Conservation (phyloP, 2,329 filamentous ascomycete species). For the Helotiales sp. region DNA sequence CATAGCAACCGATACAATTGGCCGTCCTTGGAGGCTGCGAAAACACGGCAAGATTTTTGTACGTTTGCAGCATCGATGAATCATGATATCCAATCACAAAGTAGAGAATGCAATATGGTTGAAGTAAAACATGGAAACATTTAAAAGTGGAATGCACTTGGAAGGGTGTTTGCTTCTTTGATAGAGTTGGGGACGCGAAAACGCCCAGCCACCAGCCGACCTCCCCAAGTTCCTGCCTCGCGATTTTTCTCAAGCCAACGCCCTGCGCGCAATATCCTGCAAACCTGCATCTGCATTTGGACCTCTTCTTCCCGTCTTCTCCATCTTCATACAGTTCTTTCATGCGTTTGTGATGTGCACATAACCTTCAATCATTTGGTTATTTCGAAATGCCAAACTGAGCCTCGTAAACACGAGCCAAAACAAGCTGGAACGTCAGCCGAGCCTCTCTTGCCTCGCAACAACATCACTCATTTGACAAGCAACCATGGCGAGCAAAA, state of each 20-base stretch:
- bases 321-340: conserved; percentile 8
- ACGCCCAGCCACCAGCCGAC: conserved; percentile 3
- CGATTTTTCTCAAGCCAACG: neutral
- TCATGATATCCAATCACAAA: neutral
- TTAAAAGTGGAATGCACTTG: neutral
- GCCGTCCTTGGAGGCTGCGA: neutral
- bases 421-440: conserved; percentile 17
- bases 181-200: neutral
- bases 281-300: neutral
- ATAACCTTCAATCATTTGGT: conserved; percentile 16
- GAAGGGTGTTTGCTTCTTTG: neutral
- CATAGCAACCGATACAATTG: neutral
- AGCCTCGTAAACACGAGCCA: conserved; percentile 24
- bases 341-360: conserved; percentile 14
- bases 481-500: conserved; percentile 55
- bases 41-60: neutral
- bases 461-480: conserved; percentile 17
- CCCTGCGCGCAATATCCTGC: neutral
- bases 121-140: neutral
- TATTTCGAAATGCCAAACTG: conserved; percentile 32
- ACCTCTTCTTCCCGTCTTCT: conserved; percentile 6
- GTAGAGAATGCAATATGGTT: neutral
- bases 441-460: conserved; percentile 9
- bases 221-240: neutral
- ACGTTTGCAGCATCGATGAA: neutral